Evolutionary conservation across 371 early-diverging fungal species (phyloP), one percentile per base, ranked within the genome.

Genomic region (Rhizopus arrhizus): DNA sequence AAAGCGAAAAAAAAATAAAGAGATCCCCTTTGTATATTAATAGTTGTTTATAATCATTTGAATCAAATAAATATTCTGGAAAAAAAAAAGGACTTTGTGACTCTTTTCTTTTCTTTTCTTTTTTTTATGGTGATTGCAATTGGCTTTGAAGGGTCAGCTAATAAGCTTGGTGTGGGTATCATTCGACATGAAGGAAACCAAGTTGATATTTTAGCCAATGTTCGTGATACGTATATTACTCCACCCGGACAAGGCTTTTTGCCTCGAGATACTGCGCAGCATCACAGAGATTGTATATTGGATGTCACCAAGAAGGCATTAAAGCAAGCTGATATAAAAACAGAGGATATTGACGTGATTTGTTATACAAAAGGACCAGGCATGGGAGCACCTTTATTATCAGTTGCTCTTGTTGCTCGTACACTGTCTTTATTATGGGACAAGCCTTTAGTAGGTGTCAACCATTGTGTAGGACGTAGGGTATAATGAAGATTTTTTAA

Each of bases 281-380:
- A 99, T 77, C 99, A 99, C 74, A 85, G 96, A 49, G 80, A 81
- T 45, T 82, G 91, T 57, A 89, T 97, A 59, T 59, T 99, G 6
- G 65, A 62, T 29, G 88, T 99, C 4, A 74, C 97, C 41, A 75
- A 87, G 58, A 72, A 90, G 52, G 95, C 99, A 11, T 68, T 99
- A 42, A 73, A 76, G 15, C 89, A 88, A 28, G 95, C 98, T 16
- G 77, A 84, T 1, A 64, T 99, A 43, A 77, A 78, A 16, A 82
- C 85, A 12, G 59, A 78, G 9, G 95, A 98, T 46, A 85, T 99
- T 50, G 92, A 96, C 70, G 89, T 92, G 32, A 91, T 99, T 46
- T 94, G 96, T 74, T 99, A 91, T 73, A 99, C 99, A 15, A 95
- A 97, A 77, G 94, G 99, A 0, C 99, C 99, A 9, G 99, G 99